Evolutionary conservation across 2,329 filamentous ascomycete genomes (phyloP).

Genomic region (Nakataea oryzae): DNA sequence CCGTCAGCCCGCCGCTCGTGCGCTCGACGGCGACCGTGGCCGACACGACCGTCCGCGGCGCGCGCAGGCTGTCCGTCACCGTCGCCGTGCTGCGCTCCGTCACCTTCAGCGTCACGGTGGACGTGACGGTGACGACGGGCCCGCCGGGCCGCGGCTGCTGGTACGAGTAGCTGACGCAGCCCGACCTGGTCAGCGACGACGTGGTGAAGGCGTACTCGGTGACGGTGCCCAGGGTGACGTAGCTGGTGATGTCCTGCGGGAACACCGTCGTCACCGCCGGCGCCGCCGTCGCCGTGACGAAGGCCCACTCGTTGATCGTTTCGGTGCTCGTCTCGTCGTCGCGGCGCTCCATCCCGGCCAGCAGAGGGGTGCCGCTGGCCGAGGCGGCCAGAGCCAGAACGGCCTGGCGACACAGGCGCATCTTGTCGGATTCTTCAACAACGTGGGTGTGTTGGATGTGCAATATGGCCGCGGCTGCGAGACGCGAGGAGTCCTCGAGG

Average conservation of each 20-base stretch:
- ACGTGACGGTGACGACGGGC: background rate
- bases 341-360: background rate
- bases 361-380: too few species aligned
- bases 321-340: background rate
- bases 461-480: too few species aligned
- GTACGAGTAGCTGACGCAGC: background rate
- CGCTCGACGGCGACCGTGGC: background rate
- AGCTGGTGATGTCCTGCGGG: background rate
- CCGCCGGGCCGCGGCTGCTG: background rate
- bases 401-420: background rate
- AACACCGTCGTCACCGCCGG: background rate
- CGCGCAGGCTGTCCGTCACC: background rate
- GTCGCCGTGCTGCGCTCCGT: background rate
- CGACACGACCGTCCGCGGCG: background rate
- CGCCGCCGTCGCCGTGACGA: background rate
- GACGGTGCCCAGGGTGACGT: background rate
- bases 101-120: background rate
- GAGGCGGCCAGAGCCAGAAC: background rate
- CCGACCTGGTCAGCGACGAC: background rate
- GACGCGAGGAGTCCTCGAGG: background rate
- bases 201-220: constrained; percentile 1
- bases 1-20: background rate
- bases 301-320: background rate
- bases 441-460: too few species aligned
- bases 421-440: background rate